Evolutionary conservation across 371 early-diverging fungal genomes (phyloP), one percentile per base, ranked within the genome.

Genomic region (Apophysomyces variabilis): DNA sequence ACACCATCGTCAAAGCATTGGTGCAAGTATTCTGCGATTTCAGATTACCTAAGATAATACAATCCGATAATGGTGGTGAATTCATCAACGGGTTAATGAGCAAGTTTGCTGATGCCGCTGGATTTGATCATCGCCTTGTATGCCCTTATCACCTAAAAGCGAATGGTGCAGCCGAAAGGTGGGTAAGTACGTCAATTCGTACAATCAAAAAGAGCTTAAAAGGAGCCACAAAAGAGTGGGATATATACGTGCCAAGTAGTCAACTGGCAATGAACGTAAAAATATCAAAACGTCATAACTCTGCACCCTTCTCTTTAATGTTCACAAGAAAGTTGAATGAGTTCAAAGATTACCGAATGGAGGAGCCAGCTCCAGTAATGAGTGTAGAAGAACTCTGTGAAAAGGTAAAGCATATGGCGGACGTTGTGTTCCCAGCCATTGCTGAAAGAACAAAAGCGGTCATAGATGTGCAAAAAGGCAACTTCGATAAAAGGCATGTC

Each of bases 11-110:
- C 12, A 56, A 67, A 56, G n/a, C 54, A 21, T 38, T 70, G 0
- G 35, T 69, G 0, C 32, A 70, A 13, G 57, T 72, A 12, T 79
- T 72, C 39, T 68, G 64, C 43, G 65, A 66, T 45, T 76, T 71
- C 59, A 74, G 74, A 1, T 43, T 72, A 18, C 64, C 70, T 9
- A 37, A 38, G 18, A 54, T 73, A 1, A 60, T 71, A 1, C 64
- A 66, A 61, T 39, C 54, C 4, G 72, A 75, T 60, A 78, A 75
- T 66, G 79, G 76, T 16, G 62, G 60, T 18, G 74, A 79, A 64
- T 73, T 69, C 26, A 44, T 57, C 0, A 73, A 73, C 58, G n/a
- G 54, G 6, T 41, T 64, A 11, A 57, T 64, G 57, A 37, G 43
- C 16, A 39, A 38, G 26, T 37, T 68, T 6, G 35, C 14, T 11